A percentile compares a stretch with the other conserved stretches of the same genome.
Conservation (phyloP, 1,139 yeast species). For the Blastobotrys ciferrii region DNA sequence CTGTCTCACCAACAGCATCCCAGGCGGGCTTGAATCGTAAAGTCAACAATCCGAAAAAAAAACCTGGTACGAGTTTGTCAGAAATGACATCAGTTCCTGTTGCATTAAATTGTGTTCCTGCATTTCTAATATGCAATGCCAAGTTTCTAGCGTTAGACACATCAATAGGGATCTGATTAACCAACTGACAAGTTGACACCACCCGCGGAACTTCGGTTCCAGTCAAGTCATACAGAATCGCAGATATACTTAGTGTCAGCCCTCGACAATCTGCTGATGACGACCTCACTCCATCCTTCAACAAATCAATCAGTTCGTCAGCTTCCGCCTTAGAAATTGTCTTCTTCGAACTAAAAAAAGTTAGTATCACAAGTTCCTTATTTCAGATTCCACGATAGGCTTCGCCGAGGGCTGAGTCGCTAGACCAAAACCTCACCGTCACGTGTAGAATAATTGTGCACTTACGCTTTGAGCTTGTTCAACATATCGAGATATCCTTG, state of each 20-base stretch:
- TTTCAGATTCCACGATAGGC: too few relatives aligned
- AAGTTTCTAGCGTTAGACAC: slow-evolving; percentile 75
- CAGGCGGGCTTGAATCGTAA: slow-evolving; percentile 83
- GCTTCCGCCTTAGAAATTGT: neutral
- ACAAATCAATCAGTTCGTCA: neutral
- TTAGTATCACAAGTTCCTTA: too few relatives aligned
- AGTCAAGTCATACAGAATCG: slow-evolving; percentile 34
- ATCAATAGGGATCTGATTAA: slow-evolving; percentile 72
- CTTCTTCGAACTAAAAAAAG: neutral
- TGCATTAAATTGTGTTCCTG: slow-evolving; percentile 51
- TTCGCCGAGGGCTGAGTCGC: too few relatives aligned
- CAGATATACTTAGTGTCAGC: slow-evolving; percentile 45
- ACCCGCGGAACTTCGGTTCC: slow-evolving; percentile 33
- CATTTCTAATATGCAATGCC: slow-evolving; percentile 61
- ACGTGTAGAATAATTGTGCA: neutral
- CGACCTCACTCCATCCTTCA: slow-evolving; percentile 38
- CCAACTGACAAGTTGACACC: slow-evolving; percentile 46
- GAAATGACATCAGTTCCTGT: slow-evolving; percentile 40
- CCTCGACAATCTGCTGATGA: slow-evolving; percentile 51
- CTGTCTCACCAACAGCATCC: slow-evolving; percentile 66
- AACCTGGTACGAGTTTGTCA: slow-evolving; percentile 50
- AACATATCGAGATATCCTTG: slow-evolving; percentile 18
- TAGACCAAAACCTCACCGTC: too few relatives aligned
- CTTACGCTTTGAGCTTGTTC: slow-evolving; percentile 1
- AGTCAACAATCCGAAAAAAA: slow-evolving; percentile 69